phyloP scores from a whole-genome alignment of 2,329 filamentous ascomycete species.

The Pseudocercospora cruenta region DNA sequence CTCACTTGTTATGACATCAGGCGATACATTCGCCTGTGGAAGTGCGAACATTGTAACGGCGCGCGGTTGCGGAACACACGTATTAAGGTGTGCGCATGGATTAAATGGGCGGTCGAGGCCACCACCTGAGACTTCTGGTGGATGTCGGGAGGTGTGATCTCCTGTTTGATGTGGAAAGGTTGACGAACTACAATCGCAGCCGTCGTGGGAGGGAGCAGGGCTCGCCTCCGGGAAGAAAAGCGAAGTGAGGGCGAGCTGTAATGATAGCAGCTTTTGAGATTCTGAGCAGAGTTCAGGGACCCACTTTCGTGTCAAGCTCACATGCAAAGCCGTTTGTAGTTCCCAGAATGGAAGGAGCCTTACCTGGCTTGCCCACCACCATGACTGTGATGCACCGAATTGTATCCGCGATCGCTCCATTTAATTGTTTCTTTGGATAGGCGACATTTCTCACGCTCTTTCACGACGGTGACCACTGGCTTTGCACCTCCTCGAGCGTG shows the following conservation, averaged over 20 bases:
- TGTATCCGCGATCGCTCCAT: neutral
- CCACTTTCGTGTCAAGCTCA: neutral
- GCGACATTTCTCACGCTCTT: neutral
- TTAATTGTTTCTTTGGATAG: neutral
- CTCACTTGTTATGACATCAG: neutral
- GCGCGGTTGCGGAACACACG: neutral
- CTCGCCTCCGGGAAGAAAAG: neutral
- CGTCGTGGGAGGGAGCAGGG: neutral
- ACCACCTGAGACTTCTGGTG: neutral
- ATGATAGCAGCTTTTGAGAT: neutral
- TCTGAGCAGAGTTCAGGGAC: neutral
- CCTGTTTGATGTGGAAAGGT: neutral
- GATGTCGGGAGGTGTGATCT: neutral
- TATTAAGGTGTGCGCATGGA: neutral
- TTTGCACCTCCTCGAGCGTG: neutral
- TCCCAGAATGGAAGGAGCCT: slow-evolving; percentile 2
- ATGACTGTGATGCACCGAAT: neutral
- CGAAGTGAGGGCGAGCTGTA: neutral
- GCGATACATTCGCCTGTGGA: slow-evolving; percentile 13
- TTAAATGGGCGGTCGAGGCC: neutral
- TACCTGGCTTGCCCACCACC: neutral
- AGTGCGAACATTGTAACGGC: slow-evolving; percentile 18
- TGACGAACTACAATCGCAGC: neutral
- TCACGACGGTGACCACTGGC: neutral
- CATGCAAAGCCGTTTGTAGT: slow-evolving; percentile 3